Base-by-base conservation (phyloP, 2,329 filamentous ascomycete species). In the Diaporthe batatas region DNA sequence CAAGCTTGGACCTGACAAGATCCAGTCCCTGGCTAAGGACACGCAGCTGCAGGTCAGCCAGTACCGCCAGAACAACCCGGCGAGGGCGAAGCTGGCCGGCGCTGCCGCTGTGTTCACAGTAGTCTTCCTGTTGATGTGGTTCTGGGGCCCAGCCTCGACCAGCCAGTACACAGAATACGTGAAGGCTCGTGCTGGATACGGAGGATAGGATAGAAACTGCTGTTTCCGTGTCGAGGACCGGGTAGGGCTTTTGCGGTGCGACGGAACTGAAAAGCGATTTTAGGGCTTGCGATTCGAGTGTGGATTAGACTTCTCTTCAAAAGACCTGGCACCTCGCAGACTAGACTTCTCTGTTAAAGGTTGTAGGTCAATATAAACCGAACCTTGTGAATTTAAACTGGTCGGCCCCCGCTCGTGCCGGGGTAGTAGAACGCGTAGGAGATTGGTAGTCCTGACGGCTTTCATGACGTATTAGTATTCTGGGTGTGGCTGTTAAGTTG, bases 1-100 rank as follows among this genome's bases (percentile, higher is more conserved):
- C 76, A 75, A 73, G 68, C 73, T 75, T 23, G 73, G 73, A 8
- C 68, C 73, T 6, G 73, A 75, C 7, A 75, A 75, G 47, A 23
- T 75, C 11, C 54, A 73, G 8, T 44, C 72, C 18, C 68, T 75
- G 12, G 72, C 71, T 42, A 73, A 72, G 14, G 73, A 75, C 71
- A 65, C 72, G 12, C 73, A 72, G 2, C 64, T 75, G 49, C 73
- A 72, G 4, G 62, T 75, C n/a, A 39, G n/a, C 36, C 71, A 75
- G 25, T 73, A 71, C 25, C 73, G 73, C 21, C 73, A 73, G 25
- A 75, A 47, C 58, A 73, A 75, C 51, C 73, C 73, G 10, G 73
- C 64, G 25, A 59, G 62, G 23, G 68, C 59, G 6, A 73, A 72
- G 49, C 47, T 75, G 18, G 55, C 73, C 3, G 71, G 71, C 7